Evolutionary conservation across 768 basidiomycete genomes (phyloP), one percentile per base, ranked within the genome.

Genomic region (Trametes villosa): DNA sequence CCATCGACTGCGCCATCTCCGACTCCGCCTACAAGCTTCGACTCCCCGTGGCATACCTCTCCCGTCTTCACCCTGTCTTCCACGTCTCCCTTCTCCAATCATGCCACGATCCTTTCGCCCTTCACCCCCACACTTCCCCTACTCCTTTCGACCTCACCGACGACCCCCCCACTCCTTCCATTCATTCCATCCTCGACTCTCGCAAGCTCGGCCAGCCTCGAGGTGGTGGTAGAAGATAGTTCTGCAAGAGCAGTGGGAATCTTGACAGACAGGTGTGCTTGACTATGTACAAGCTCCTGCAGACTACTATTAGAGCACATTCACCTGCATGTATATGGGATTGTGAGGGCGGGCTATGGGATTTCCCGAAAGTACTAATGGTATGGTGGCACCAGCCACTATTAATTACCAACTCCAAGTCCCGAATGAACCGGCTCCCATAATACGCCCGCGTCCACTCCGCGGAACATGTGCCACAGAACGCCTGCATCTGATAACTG

Each of bases 41-140:
- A 2, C 70, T 78, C 17, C 77, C 76, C 13, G 44, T n/a, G n/a
- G n/a, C 63, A 2, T 68, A 70, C 24, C 65, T 79, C 29, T 72
- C 72, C 8, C 48, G 58, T 12, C 65, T 79, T 18, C 75, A 79
- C 34, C 76, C 76, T 22, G 74, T 79, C 9, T 79, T 80, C 68
- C 69, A 79, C 60, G 68, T 71, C 29, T 77, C 74, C 9, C 75
- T 76, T 41, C 70, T 72, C 4, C 59, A 71, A 53, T 63, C 57
- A 4, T 63, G 57, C 57, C 44, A 54, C 7, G 70, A 71, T 41
- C 76, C 77, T 31, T 73, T 74, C 12, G 59, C 71, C 29, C 73
- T 76, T 52, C 75, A 73, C 38, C 36, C 68, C 17, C 73, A 72
- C 45, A 54, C 71, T 24, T 34, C 62, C 9, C 51, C 53, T 8